These are phyloP conservation scores for Neopestalotiopsis sp. DNA, from an alignment of 2,329 filamentous ascomycete genomes.

Conservation along the genomic window DNA sequence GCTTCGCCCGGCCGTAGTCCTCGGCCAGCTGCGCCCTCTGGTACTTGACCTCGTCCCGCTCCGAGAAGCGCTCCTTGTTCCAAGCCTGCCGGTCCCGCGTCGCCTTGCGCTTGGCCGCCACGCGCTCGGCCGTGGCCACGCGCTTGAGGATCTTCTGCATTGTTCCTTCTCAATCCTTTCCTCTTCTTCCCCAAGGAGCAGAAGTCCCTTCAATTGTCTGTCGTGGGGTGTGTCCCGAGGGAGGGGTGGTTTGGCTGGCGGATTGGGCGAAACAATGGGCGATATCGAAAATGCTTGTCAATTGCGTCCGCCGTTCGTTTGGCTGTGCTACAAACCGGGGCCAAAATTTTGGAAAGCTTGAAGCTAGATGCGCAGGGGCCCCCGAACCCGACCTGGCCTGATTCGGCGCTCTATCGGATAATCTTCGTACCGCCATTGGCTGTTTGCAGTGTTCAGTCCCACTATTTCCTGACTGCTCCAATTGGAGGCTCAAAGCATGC, in stretches of 20 bases:
- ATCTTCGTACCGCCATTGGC: conserved; percentile 18
- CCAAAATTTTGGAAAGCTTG: conserved; percentile 16
- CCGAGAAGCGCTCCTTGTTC: conserved; percentile 31
- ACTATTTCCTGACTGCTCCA: neutral
- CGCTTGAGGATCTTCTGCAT: conserved; percentile 43
- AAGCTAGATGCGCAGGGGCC: conserved; percentile 8
- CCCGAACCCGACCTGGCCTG: neutral
- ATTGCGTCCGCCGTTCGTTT: neutral
- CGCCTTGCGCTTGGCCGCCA: conserved; percentile 37
- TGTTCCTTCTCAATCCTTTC: neutral
- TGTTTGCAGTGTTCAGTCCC: neutral
- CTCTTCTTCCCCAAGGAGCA: neutral
- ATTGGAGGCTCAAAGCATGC: neutral
- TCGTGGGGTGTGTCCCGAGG: neutral
- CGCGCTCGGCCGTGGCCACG: conserved; percentile 44
- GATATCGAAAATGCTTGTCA: neutral
- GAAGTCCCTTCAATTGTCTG: neutral
- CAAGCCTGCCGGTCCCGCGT: conserved; percentile 30
- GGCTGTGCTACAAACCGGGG: neutral
- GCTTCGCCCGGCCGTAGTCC: conserved; percentile 53
- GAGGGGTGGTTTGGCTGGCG: neutral
- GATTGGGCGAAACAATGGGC: neutral
- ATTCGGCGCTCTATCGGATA: conserved; percentile 10
- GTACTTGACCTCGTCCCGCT: conserved; percentile 28
- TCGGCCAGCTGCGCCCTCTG: conserved; percentile 35